Evolutionary conservation across 306 rosid species (phyloP).

Genomic region (Corylus avellana): DNA sequence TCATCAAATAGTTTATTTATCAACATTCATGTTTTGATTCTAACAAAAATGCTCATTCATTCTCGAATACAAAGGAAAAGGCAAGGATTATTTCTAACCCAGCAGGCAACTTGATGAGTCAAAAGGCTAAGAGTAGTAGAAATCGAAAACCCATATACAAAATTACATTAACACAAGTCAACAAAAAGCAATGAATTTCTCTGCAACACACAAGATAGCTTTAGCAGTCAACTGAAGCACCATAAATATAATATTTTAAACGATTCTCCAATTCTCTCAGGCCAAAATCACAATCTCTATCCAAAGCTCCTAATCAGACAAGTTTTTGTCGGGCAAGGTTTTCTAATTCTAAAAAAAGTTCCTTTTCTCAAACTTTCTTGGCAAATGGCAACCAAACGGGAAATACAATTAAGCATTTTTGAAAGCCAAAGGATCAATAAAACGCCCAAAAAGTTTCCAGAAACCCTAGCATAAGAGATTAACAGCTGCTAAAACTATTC

Average conservation of each 20-base stretch:
- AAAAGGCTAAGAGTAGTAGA: not conserved
- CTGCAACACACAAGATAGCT: not conserved
- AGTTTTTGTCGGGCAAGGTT: not conserved
- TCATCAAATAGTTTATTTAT: not conserved
- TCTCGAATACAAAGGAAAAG: constrained; percentile 2
- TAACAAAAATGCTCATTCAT: constrained; percentile 2
- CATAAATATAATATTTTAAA: not conserved
- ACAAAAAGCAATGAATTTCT: not conserved
- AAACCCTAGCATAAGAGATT: not conserved
- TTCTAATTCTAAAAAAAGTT: not conserved
- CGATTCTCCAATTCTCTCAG: not conserved
- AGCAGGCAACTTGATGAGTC: too few species aligned
- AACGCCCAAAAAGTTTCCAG: not conserved
- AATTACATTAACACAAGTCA: not conserved
- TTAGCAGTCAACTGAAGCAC: not conserved
- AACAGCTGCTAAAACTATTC: not conserved
- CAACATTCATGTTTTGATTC: not conserved
- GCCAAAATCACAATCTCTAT: not conserved
- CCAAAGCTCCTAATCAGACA: not conserved
- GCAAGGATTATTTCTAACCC: too few species aligned
- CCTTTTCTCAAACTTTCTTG: not conserved
- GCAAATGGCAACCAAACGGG: not conserved
- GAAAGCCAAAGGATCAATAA: not conserved
- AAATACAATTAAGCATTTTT: not conserved
- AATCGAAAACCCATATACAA: not conserved